Evolutionary conservation across 495 filamentous ascomycete species (phyloP), one percentile per base, ranked within the genome.

Genomic region (Talaromyces liani): DNA sequence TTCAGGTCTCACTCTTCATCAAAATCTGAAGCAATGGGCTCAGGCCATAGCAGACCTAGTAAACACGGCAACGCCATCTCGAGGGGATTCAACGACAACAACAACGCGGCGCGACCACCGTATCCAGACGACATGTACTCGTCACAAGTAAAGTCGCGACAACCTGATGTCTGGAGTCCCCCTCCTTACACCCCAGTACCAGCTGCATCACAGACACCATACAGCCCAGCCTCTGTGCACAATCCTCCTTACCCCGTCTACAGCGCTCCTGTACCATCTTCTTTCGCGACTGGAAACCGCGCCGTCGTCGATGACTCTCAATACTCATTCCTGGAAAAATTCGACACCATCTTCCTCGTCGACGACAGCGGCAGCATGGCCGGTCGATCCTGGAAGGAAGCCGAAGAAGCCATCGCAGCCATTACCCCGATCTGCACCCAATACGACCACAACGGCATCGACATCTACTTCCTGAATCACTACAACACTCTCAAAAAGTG

Each of bases 271-370:
- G 60, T 18, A 49, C 45, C 45, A 9, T 18, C 45, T 8, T 8
- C 45, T 9, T 20, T 20, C n/a, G 6, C 45, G 18, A 49, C n/a
- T 3, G 45, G n/a, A 3, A 27, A 41, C 51, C 9, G 8, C 56
- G 27, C 27, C 27, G 27, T 14, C 2, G n/a, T n/a, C 51, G 64
- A 65, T 55, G 76, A 79, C 61, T 73, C 73, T 5, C 84, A 79
- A 1, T 95, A 91, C 71, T 82, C 85, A n/a, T 95, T 96, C 75
- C 91, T 98, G 27, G 66, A 67, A n/a, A 81, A 82, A 57, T 98
- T 97, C 74, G 91, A 98, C 80, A 98, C 93, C 31, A 75, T 93
- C 62, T 94, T 98, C 78, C 77, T 98, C 0, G 91, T 98, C 72
- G 94, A 98, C 72, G 94, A 98, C 82, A 91, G 88, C 56, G 84